phyloP scores from a whole-genome alignment of 257 asterid genomes.

The Vinca minor region DNA sequence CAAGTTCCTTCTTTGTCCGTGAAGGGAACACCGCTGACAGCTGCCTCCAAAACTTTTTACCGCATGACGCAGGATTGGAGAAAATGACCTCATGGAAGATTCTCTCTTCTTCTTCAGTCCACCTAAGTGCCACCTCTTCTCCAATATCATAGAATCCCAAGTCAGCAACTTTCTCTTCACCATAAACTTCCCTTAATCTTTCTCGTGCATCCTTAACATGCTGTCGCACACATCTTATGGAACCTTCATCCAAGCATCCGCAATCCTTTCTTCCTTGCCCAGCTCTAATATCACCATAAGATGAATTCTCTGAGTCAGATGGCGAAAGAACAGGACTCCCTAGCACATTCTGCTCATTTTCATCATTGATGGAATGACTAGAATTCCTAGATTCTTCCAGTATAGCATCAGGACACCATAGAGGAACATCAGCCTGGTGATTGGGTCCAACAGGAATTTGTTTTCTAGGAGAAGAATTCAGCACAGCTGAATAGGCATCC shows the following conservation, averaged over 20 bases:
- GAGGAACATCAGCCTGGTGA: slow-evolving; percentile 62
- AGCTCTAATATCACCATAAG: slow-evolving; percentile 23
- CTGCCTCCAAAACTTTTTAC: slow-evolving; percentile 63
- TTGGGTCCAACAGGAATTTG: slow-evolving; percentile 60
- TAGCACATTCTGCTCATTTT: slow-evolving; percentile 22
- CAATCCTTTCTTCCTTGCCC: slow-evolving; percentile 52
- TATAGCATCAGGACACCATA: slow-evolving; percentile 30
- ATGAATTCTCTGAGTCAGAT: slow-evolving; percentile 29
- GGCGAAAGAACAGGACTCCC: slow-evolving; percentile 43
- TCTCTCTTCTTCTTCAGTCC: slow-evolving; percentile 66
- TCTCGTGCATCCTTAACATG: slow-evolving; percentile 62
- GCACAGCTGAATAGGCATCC: slow-evolving; percentile 31
- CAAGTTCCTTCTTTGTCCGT: slow-evolving; percentile 48
- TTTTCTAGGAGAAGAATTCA: slow-evolving; percentile 40
- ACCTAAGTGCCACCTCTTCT: slow-evolving; percentile 50
- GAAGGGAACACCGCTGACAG: slow-evolving; percentile 50
- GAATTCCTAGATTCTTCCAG: slow-evolving; percentile 12
- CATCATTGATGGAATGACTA: slow-evolving; percentile 9
- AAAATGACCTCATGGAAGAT: slow-evolving; percentile 55
- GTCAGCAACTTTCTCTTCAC: slow-evolving; percentile 31
- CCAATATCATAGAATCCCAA: slow-evolving; percentile 73
- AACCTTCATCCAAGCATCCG: slow-evolving; percentile 54
- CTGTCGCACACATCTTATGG: slow-evolving; percentile 69
- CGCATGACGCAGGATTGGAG: slow-evolving; percentile 50
- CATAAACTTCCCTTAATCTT: slow-evolving; percentile 34